These are phyloP conservation scores for Polygonum aviculare DNA, from an alignment of 148 eudicot species.

Conservation along the genomic window DNA sequence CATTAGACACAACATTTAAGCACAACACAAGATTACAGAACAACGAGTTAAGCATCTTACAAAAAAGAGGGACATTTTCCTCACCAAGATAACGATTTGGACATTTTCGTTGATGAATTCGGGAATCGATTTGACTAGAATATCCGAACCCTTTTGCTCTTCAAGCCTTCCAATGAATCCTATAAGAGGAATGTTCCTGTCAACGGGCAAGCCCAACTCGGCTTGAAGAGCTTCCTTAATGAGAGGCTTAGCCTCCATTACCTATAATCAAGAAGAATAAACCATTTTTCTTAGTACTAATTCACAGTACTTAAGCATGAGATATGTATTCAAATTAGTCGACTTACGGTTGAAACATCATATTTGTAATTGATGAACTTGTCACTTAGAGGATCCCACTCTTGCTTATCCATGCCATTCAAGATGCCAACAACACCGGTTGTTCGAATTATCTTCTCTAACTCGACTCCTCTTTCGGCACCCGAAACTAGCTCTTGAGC, in stretches of 20 bases:
- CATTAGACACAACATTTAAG: not conserved
- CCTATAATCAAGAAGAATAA: slow-evolving; percentile 27
- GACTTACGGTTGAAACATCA: slow-evolving; percentile 57
- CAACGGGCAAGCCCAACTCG: slow-evolving; percentile 71
- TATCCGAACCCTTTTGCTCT: slow-evolving; percentile 98
- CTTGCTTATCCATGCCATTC: slow-evolving; percentile 88
- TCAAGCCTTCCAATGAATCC: slow-evolving; percentile 93
- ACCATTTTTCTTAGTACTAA: not conserved
- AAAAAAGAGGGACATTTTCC: slow-evolving; percentile 12
- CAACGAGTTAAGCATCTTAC: not conserved
- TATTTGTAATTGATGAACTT: slow-evolving; percentile 48
- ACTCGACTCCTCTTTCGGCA: slow-evolving; percentile 64
- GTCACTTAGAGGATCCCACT: slow-evolving; percentile 77
- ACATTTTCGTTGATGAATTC: slow-evolving; percentile 49
- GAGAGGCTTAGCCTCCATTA: slow-evolving; percentile 59
- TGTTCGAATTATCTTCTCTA: slow-evolving; percentile 39
- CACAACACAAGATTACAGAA: not conserved
- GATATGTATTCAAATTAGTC: too few relatives aligned
- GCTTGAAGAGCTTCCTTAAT: slow-evolving; percentile 85
- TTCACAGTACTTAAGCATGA: too few relatives aligned
- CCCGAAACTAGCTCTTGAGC: slow-evolving; percentile 70
- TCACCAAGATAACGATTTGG: slow-evolving; percentile 70
- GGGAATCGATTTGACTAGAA: slow-evolving; percentile 65
- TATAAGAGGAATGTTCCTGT: slow-evolving; percentile 60
- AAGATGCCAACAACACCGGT: slow-evolving; percentile 54